Evolutionary conservation across 805 yeast genomes (phyloP).

Genomic region (Candida methanosorbosa): DNA sequence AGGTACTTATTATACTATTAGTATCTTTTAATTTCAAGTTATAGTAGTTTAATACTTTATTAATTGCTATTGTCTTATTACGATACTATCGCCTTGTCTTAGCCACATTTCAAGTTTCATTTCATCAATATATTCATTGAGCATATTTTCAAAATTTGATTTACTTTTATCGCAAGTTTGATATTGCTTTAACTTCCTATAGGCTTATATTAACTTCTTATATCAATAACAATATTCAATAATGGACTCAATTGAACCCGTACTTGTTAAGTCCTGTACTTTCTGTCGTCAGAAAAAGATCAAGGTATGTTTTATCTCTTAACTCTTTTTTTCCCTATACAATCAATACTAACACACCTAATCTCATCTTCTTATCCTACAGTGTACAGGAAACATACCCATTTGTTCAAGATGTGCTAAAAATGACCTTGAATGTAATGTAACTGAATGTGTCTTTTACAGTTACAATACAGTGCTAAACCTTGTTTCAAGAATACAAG

Average conservation of each 20-base stretch:
- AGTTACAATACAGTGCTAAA: slow-evolving; percentile 13
- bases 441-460: slow-evolving; percentile 13
- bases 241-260: slow-evolving; percentile 11
- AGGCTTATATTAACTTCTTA: no score
- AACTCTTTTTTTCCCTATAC: not conserved
- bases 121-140: no score
- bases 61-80: no score
- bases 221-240: no score
- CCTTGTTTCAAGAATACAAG: slow-evolving; percentile 6
- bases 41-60: no score
- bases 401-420: slow-evolving; percentile 12
- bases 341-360: not conserved
- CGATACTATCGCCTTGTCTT: no score
- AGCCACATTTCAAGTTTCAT: no score
- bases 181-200: not conserved
- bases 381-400: slow-evolving; percentile 18
- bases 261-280: slow-evolving; percentile 10
- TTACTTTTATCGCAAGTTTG: no score
- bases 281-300: slow-evolving; percentile 16
- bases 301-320: slow-evolving; percentile 11
- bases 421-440: slow-evolving; percentile 11
- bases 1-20: no score
- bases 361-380: not conserved
- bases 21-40: no score
- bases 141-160: no score